Evolutionary conservation across 2,329 filamentous ascomycete species (phyloP), one percentile per base, ranked within the genome.

Genomic region (Fusarium tuaranense): DNA sequence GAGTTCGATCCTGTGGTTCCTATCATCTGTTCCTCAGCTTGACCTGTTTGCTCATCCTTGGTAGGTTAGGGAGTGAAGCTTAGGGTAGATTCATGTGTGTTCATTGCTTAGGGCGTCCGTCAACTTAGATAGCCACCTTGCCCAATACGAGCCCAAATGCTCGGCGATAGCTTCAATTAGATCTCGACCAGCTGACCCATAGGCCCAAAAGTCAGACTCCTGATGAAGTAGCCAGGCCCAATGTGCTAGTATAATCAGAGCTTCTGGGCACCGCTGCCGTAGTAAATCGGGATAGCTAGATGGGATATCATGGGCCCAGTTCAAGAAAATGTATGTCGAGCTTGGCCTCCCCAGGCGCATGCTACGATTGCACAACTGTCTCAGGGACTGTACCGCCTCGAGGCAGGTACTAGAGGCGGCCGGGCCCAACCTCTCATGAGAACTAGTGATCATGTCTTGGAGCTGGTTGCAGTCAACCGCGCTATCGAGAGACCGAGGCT

Each of bases 201-300:
- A 44, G 7, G 39, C 39, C 39, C 39, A 44, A 1, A 44, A 44
- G 5, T 22, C 39, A 7, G 39, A 22, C 39, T 44, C n/a, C 13
- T 14, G 39, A 22, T 20, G 39, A 22, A 44, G n/a, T 20, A 44
- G 5, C 39, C 39, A 44, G 6, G n/a, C 39, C 39, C 39, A 22
- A 14, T 44, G n/a, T 10, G n/a, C 39, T 12, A 44, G 39, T 44
- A 44, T 44, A 44, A 44, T 44, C 39, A 44, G n/a, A 1, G 10
- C n/a, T 3, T 22, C 39, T 2, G 39, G 39, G n/a, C n/a, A 7
- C 6, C 39, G 7, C 39, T 44, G 3, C n/a, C 12, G 20, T 7
- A 44, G n/a, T 1, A 44, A 6, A 2, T 20, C n/a, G 0, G n/a
- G 12, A 44, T 44, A 44, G 5, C 6, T 12, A 0, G n/a, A 22